Base-by-base conservation (phyloP, 148 eudicot species). In the Hydrangea macrophylla region DNA sequence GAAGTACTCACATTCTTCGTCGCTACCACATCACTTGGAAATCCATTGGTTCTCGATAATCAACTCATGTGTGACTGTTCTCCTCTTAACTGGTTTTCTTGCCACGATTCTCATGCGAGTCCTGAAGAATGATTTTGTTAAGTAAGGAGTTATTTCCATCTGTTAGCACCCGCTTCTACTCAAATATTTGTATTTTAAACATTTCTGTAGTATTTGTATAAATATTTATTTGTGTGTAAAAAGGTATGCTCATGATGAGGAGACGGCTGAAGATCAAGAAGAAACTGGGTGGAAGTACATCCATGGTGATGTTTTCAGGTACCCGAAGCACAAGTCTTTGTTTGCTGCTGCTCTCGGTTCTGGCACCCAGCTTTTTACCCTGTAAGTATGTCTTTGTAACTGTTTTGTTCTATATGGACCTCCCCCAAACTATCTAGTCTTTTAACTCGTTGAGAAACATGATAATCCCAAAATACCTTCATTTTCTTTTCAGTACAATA, bases 21-120 rank as follows among this genome's bases (percentile, higher is more conserved):
- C 85, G 24, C 75, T 84, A 60, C 88, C 85, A 58, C 84, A 78
- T 73, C 84, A 83, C 70, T 63, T 83, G 33, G 86, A 83, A 59
- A 80, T 83, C 39, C 85, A 84, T 67, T 84, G 88, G 88, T 84
- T 84, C 72, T 84, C 88, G 50, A 84, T 79, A 44, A 81, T 84
- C 28, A 84, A 84, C 68, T 85, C 88, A 2, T 85, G 88, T 70
- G 85, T 85, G 48, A 85, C 85, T 60, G 85, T 85, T 40, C 83
- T 85, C 8, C 79, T 85, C 33, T 64, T 82, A 62, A 85, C 83
- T 61, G 85, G 85, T 39, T 85, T 85, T 62, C 85, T 85, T 67
- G 88, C 88, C 66, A 79, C 82, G 0, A 85, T 85, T 75, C 85
- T 85, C 58, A 81, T 85, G 85, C 83, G 85, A 56, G 85, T 79